Evolutionary conservation across 2,329 filamentous ascomycete species (phyloP), one percentile per base, ranked within the genome.

Genomic region (Cordyceps fumosorosea): DNA sequence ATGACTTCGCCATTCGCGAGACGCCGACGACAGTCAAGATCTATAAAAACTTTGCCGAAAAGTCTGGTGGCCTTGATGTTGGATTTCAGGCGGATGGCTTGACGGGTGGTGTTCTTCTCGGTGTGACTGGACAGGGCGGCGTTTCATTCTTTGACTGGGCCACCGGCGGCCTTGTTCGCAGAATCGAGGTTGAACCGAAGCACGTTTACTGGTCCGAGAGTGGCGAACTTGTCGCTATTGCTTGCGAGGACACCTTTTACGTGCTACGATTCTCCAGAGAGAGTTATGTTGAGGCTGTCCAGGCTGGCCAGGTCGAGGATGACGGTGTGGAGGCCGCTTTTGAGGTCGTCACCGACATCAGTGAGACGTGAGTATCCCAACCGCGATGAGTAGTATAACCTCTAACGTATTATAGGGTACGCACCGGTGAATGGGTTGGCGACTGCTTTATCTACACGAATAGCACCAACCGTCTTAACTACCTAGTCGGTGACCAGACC

Each of bases 371-470:
- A 71, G 80, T 69, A 8, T 18, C 29, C 8, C 1, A 26, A 11
- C 29, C n/a, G 0, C 0, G 5, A 4, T n/a, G 10, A 37, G 34
- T 24, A 18, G 2, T 20, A 12, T 6, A 20, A 48, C 58, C 59
- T 66, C 64, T 74, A 69, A 70, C 70, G 68, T 62, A 32, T 63
- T 52, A 60, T 65, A 91, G 88, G 66, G 92, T 98, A 57, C 89
- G 91, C 66, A 97, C 93, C 22, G 95, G 93, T 68, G 90, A 96
- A 78, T 99, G 95, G 95, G 90, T 99, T 62, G 95, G 95, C 65
- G 95, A 99, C 78, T 96, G 93, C 80, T 96, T 99, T 82, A 93
- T 98, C 74, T 99, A 98, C 83, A 97, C 95, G 61, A 98, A 96
- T 81, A 90, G 84, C 74, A 96, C 93, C 11, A 97, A 98, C 81